phyloP scores from a whole-genome alignment of 2,329 filamentous ascomycete genomes.

The Xylaria arbuscula region DNA sequence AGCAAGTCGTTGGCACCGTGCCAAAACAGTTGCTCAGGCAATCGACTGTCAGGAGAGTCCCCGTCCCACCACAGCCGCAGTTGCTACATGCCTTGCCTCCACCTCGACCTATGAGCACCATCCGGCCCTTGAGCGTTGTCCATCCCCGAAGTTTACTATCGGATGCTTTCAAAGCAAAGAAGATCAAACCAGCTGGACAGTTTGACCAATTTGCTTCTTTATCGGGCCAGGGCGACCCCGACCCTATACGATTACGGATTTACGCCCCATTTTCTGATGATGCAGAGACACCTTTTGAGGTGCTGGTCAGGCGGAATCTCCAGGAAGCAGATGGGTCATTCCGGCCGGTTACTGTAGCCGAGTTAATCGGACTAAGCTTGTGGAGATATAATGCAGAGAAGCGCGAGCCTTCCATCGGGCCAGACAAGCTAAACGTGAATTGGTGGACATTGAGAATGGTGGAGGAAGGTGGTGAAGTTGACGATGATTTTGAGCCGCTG shows the following conservation, averaged over 20 bases:
- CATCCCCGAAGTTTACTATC: constrained; percentile 78
- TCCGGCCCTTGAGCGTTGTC: constrained; percentile 72
- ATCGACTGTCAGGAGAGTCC: constrained; percentile 72
- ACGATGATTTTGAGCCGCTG: constrained; percentile 85
- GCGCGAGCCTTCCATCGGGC: constrained; percentile 71
- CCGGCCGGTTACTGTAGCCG: constrained; percentile 75
- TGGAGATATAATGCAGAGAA: constrained; percentile 84
- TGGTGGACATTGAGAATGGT: constrained; percentile 87
- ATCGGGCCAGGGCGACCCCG: constrained; percentile 81
- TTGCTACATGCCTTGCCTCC: constrained; percentile 75
- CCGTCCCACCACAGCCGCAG: constrained; percentile 65
- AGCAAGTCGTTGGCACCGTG: constrained; percentile 72
- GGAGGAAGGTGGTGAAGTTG: constrained; percentile 84
- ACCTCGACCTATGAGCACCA: constrained; percentile 73
- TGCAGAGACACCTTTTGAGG: constrained; percentile 73
- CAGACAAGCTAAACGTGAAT: constrained; percentile 79
- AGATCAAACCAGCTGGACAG: constrained; percentile 74
- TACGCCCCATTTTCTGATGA: constrained; percentile 78
- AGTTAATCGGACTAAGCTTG: constrained; percentile 83
- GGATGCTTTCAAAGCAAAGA: constrained; percentile 77
- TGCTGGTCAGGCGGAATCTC: constrained; percentile 75
- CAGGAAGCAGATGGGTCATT: constrained; percentile 73
- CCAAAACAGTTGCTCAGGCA: constrained; percentile 69
- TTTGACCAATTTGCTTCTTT: constrained; percentile 81
- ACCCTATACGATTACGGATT: constrained; percentile 79